Conservation (phyloP, 2,329 filamentous ascomycete genomes). For the Rhynchosporium agropyri region DNA sequence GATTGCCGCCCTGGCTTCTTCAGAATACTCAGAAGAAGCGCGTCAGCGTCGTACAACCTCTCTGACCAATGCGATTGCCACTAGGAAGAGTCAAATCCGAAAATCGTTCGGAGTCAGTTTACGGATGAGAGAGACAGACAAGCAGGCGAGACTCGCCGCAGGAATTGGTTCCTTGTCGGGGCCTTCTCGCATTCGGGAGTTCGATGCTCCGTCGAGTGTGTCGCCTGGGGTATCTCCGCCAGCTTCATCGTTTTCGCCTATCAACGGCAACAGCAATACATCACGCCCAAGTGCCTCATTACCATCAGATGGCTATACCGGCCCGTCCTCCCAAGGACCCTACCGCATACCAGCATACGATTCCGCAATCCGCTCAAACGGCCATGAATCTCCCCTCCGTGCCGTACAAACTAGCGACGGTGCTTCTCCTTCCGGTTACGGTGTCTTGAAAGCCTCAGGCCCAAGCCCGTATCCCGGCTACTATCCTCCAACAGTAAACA, state of each 20-base stretch:
- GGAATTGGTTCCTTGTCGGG: conserved; percentile 8
- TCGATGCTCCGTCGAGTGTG: background rate
- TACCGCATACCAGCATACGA: background rate
- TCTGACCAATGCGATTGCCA: conserved; percentile 37
- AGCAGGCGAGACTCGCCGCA: conserved; percentile 25
- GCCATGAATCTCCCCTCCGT: background rate
- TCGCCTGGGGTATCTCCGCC: conserved; percentile 12
- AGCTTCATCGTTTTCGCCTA: conserved; percentile 18
- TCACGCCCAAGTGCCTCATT: background rate
- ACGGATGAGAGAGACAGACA: conserved; percentile 38
- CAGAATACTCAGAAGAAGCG: conserved; percentile 17
- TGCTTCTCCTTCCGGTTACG: conserved; percentile 13
- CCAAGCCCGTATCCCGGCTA: background rate
- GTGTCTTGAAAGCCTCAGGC: conserved; percentile 6
- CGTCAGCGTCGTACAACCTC: conserved; percentile 26
- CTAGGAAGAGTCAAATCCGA: conserved; percentile 38
- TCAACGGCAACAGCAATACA: conserved; percentile 13
- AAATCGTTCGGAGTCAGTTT: conserved; percentile 37
- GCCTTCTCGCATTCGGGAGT: background rate
- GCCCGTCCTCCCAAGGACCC: background rate
- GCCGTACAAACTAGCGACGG: background rate
- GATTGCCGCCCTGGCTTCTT: conserved; percentile 16
- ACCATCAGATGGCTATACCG: background rate
- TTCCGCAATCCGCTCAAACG: background rate
- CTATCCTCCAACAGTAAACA: background rate